Evolutionary conservation across 371 early-diverging fungal genomes (phyloP).

Genomic region (Saksenaea oblongispora): DNA sequence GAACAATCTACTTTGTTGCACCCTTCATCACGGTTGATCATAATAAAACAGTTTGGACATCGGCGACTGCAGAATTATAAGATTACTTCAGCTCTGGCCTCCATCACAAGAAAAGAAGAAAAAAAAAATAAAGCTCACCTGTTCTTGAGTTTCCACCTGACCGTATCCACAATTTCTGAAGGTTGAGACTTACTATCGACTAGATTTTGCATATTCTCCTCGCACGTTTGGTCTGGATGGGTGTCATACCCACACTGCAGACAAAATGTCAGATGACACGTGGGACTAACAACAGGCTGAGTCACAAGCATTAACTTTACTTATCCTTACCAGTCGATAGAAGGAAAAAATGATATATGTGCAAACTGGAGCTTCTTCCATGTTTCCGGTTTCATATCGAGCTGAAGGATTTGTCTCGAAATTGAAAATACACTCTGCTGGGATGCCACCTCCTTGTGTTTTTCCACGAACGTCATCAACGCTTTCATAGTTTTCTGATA

Average conservation of each 20-base stretch:
- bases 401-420: slow-evolving; percentile 47
- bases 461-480: slow-evolving; percentile 11
- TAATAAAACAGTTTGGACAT: slow-evolving; percentile 74
- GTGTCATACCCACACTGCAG: slow-evolving; percentile 60
- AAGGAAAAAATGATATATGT: slow-evolving; percentile 60
- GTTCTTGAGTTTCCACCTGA: slow-evolving; percentile 50
- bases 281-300: slow-evolving; percentile 9
- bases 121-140: slow-evolving; percentile 8
- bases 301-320: background rate
- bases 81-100: background rate
- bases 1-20: slow-evolving; percentile 82
- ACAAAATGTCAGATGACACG: slow-evolving; percentile 48
- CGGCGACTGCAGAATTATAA: slow-evolving; percentile 36
- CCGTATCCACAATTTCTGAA: slow-evolving; percentile 35
- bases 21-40: slow-evolving; percentile 82
- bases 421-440: slow-evolving; percentile 12
- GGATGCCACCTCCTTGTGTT: slow-evolving; percentile 1
- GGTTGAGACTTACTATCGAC: slow-evolving; percentile 15
- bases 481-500: slow-evolving; percentile 24
- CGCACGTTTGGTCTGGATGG: slow-evolving; percentile 52
- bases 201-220: slow-evolving; percentile 45
- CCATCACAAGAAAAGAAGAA: too few relatives aligned
- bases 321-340: slow-evolving; percentile 52
- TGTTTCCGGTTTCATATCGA: slow-evolving; percentile 61
- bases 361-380: slow-evolving; percentile 73